Evolutionary conservation across 2,329 filamentous ascomycete species (phyloP).

Genomic region (Penicillium freii): DNA sequence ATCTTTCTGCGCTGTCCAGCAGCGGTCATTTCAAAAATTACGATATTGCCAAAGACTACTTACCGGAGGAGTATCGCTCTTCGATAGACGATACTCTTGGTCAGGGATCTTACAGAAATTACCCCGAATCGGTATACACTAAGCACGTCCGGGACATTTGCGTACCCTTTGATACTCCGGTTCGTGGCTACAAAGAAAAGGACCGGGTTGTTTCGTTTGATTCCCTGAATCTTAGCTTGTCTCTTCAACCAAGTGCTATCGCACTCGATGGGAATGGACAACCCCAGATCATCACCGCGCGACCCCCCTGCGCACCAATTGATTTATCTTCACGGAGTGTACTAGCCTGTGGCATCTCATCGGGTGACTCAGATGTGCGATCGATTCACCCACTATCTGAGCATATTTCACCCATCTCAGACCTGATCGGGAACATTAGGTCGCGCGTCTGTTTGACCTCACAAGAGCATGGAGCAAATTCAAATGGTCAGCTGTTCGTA

Average conservation of each 20-base stretch:
- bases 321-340: slow-evolving; percentile 39
- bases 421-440: slow-evolving; percentile 31
- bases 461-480: slow-evolving; percentile 6
- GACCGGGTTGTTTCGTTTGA: slow-evolving; percentile 59
- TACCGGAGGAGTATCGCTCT: slow-evolving; percentile 39
- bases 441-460: slow-evolving; percentile 23
- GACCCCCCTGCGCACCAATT: slow-evolving; percentile 41
- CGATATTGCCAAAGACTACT: slow-evolving; percentile 54
- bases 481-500: slow-evolving; percentile 6
- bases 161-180: slow-evolving; percentile 47
- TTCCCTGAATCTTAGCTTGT: slow-evolving; percentile 52
- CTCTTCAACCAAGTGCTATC: slow-evolving; percentile 53
- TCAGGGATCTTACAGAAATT: slow-evolving; percentile 39
- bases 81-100: slow-evolving; percentile 43
- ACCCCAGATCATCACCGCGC: slow-evolving; percentile 51
- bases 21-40: slow-evolving; percentile 59
- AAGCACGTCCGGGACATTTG: slow-evolving; percentile 47
- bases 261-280: slow-evolving; percentile 53
- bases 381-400: slow-evolving; percentile 32
- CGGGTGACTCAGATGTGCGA: slow-evolving; percentile 31
- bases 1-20: slow-evolving; percentile 58
- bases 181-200: slow-evolving; percentile 45
- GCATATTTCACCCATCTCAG: slow-evolving; percentile 28
- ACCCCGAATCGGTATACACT: slow-evolving; percentile 47
- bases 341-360: slow-evolving; percentile 33